Evolutionary conservation across 192 early-diverging fungal genomes (phyloP).

Genomic region (Podila minutissima): DNA sequence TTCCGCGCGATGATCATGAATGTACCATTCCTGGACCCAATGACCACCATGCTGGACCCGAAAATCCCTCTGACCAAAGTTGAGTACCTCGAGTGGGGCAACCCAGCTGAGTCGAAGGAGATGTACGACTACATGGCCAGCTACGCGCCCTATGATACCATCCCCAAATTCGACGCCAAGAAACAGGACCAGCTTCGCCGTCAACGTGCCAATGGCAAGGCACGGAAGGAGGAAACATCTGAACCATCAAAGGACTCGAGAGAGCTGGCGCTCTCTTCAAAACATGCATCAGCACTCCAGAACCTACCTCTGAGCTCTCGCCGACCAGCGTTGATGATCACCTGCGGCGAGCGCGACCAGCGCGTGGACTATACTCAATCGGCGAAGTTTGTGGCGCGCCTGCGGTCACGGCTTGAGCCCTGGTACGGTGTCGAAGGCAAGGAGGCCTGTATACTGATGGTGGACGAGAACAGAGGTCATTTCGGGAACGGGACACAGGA

Average conservation of each 20-base stretch:
- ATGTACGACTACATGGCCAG: constrained; percentile 65
- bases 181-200: background rate
- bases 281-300: constrained; percentile 1
- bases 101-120: constrained; percentile 60
- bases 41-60: constrained; percentile 86
- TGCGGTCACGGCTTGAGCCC: constrained; percentile 48
- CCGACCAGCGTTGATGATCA: constrained; percentile 74
- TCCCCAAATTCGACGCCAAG: constrained; percentile 25
- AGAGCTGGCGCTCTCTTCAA: background rate
- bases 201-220: background rate
- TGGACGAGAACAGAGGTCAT: constrained; percentile 62
- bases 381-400: constrained; percentile 86
- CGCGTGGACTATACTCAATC: constrained; percentile 87
- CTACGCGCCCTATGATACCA: constrained; percentile 81
- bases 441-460: constrained; percentile 50
- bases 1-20: constrained; percentile 79
- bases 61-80: constrained; percentile 75
- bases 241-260: background rate
- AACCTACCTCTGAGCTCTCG: constrained; percentile 14
- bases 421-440: constrained; percentile 41
- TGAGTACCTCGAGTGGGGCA: constrained; percentile 83
- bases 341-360: constrained; percentile 81
- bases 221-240: background rate
- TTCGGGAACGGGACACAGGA: constrained; percentile 62
- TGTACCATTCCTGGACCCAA: constrained; percentile 88